Percentiles rank a stretch among this genome's conserved stretches.
phyloP scores from a whole-genome alignment of 306 rosid genomes.

The Citrullus colocynthis region DNA sequence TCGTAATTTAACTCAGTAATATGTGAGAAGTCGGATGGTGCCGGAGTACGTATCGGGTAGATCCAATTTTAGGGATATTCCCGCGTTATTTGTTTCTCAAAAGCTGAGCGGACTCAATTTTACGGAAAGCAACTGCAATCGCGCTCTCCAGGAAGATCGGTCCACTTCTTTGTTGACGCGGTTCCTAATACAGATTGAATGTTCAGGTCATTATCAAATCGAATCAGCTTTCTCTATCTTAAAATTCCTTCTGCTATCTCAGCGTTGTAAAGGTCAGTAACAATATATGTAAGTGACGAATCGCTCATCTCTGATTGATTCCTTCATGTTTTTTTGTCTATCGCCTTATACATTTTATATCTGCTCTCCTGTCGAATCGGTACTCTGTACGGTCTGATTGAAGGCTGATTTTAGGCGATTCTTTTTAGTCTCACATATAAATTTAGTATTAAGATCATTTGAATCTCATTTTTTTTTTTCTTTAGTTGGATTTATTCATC shows the following conservation, averaged over 20 bases:
- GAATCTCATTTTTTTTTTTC: neutral
- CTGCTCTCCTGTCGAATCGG: neutral
- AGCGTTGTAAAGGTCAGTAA: neutral
- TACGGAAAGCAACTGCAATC: neutral
- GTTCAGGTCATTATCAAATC: neutral
- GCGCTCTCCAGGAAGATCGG: neutral
- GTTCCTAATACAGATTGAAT: neutral
- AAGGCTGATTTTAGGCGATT: neutral
- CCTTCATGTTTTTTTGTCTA: neutral
- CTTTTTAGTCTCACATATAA: neutral
- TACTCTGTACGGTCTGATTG: neutral
- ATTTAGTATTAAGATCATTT: no score
- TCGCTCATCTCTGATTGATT: neutral
- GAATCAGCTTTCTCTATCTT: neutral
- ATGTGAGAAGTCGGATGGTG: neutral
- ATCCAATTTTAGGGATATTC: neutral
- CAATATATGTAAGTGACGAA: neutral
- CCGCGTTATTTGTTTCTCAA: neutral
- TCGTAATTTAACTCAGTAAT: no score
- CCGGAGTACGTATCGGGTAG: neutral
- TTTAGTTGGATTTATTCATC: neutral
- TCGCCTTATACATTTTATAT: neutral
- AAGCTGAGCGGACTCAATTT: neutral
- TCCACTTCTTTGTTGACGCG: neutral
- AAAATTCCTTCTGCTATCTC: neutral